Evolutionary conservation across 1,284 basidiomycete species (phyloP).

Genomic region (Melanopsichium pennsylvanicum): DNA sequence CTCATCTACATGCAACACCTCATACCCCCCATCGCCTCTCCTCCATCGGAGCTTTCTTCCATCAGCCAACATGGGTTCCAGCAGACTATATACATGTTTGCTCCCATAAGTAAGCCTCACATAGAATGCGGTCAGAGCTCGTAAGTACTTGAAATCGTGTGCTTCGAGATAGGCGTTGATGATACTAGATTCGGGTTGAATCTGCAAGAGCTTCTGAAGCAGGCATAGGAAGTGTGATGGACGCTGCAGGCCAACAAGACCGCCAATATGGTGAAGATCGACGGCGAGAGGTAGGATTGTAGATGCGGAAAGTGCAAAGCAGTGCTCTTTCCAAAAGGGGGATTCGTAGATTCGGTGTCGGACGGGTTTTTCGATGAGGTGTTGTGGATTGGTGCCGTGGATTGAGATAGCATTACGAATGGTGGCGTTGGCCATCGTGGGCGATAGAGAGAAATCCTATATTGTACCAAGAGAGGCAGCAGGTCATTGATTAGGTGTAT

Average conservation of each 20-base stretch:
- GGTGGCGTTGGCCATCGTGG: conserved; percentile 81
- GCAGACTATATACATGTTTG: conserved; percentile 86
- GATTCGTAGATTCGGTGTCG: conserved; percentile 95
- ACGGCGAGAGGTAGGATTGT: conserved; percentile 91
- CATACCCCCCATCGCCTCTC: conserved; percentile 71
- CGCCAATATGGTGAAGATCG: conserved; percentile 82
- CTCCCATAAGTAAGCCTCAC: conserved; percentile 91
- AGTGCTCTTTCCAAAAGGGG: conserved; percentile 87
- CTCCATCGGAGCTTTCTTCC: conserved; percentile 86
- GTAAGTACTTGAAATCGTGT: conserved; percentile 95
- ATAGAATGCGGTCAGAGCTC: conserved; percentile 92
- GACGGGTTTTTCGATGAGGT: conserved; percentile 94
- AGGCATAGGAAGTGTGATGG: conserved; percentile 76
- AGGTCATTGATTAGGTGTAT: no score
- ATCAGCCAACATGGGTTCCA: conserved; percentile 93
- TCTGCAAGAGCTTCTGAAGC: conserved; percentile 89
- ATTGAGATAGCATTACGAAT: conserved; percentile 80
- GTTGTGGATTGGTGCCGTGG: conserved; percentile 89
- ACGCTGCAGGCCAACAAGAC: conserved; percentile 68
- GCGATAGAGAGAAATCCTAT: no score
- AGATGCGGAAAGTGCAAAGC: conserved; percentile 73
- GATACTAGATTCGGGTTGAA: conserved; percentile 97
- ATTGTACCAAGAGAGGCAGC: no score
- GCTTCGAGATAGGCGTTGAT: conserved; percentile 86
- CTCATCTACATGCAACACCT: conserved; percentile 87